These are phyloP conservation scores for Pythium aphanidermatum DNA, from an alignment of 352 stramenopile species.

Conservation along the genomic window DNA sequence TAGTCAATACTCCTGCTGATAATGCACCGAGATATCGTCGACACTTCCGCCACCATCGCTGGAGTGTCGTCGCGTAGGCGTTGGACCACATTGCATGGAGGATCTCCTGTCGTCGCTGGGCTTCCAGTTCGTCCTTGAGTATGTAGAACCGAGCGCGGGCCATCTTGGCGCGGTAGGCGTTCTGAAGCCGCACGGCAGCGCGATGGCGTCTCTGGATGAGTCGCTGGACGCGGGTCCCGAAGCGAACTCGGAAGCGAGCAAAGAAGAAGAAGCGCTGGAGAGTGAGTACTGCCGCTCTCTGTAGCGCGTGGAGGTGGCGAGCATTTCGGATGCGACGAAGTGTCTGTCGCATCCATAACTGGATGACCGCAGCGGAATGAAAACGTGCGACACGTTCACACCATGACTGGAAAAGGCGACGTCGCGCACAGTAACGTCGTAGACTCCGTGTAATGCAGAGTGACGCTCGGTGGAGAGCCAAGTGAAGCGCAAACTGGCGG, in stretches of 20 bases:
- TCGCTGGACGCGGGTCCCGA: constrained; percentile 29
- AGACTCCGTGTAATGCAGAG: constrained; percentile 32
- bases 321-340: constrained; percentile 19
- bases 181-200: constrained; percentile 43
- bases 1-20: too few species aligned
- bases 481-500: constrained; percentile 21
- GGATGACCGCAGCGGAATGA: constrained; percentile 46
- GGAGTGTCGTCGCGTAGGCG: constrained; percentile 62
- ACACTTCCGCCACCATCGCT: constrained; percentile 52
- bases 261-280: constrained; percentile 52
- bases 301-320: constrained; percentile 9
- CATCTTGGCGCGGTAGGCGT: constrained; percentile 51
- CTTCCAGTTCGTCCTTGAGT: constrained; percentile 58
- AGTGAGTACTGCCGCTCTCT: constrained; percentile 13
- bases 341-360: constrained; percentile 39
- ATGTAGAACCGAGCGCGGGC: constrained; percentile 48
- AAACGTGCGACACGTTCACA: constrained; percentile 37
- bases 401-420: constrained; percentile 33
- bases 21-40: too few species aligned
- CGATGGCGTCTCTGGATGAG: constrained; percentile 20
- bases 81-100: constrained; percentile 64
- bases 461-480: constrained; percentile 26
- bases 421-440: constrained; percentile 28
- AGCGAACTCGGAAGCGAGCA: constrained; percentile 26
- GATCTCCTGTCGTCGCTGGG: constrained; percentile 38